A percentile compares a stretch with the other conserved stretches of the same genome.
These are phyloP conservation scores for Eutrema yunnanense DNA, from an alignment of 345 rosid genomes.

Conservation along the genomic window DNA sequence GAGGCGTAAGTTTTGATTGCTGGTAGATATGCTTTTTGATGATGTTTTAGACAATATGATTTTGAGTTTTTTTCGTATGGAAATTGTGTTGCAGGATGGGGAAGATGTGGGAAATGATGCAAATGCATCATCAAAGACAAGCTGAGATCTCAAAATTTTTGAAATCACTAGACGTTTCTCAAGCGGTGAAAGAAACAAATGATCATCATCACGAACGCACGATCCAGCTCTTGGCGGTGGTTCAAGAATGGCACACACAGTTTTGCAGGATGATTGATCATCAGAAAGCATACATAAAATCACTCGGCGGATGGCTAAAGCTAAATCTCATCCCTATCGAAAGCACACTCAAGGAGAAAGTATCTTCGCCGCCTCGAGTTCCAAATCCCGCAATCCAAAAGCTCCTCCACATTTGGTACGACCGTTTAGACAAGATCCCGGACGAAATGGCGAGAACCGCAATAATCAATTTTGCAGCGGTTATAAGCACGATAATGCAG, in stretches of 20 bases:
- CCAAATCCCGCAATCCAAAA: conserved; percentile 56
- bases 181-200: conserved; percentile 59
- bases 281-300: conserved; percentile 63
- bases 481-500: conserved; percentile 50
- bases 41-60: neutral
- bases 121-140: conserved; percentile 56
- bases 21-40: neutral
- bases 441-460: conserved; percentile 72
- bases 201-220: conserved; percentile 74
- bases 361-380: conserved; percentile 77
- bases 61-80: neutral
- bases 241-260: conserved; percentile 75
- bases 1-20: conserved; percentile 55
- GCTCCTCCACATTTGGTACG: conserved; percentile 67
- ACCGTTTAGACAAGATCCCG: conserved; percentile 45
- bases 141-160: conserved; percentile 34
- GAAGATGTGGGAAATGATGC: conserved; percentile 82
- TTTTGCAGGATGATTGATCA: conserved; percentile 59
- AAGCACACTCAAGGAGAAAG: conserved; percentile 82
- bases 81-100: conserved; percentile 64
- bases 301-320: conserved; percentile 65
- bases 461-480: conserved; percentile 55
- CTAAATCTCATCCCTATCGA: conserved; percentile 83
- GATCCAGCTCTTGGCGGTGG: conserved; percentile 58
- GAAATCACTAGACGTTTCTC: conserved; percentile 40